phyloP scores from a whole-genome alignment of 2,329 filamentous ascomycete species.

The Sclerotinia trifoliorum region DNA sequence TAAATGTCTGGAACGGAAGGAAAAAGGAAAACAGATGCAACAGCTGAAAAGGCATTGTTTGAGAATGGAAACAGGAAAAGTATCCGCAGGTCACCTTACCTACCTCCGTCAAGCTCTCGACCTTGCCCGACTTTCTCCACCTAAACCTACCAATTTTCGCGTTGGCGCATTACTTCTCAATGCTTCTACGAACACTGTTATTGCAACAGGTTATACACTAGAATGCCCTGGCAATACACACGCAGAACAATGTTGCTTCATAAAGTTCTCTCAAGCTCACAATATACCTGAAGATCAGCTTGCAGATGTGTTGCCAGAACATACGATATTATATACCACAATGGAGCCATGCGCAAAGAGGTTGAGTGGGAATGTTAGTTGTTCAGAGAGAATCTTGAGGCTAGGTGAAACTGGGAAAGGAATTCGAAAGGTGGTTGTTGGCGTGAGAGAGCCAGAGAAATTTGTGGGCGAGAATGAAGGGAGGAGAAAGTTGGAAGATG shows the following conservation, averaged over 20 bases:
- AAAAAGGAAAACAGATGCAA: background rate
- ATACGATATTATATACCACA: slow-evolving; percentile 77
- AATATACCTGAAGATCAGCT: slow-evolving; percentile 55
- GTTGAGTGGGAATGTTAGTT: slow-evolving; percentile 71
- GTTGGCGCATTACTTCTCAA: slow-evolving; percentile 87
- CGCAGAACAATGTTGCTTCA: slow-evolving; percentile 87
- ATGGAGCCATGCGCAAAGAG: slow-evolving; percentile 82
- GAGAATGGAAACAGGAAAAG: slow-evolving; percentile 3
- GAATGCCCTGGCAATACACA: slow-evolving; percentile 93
- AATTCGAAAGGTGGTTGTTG: slow-evolving; percentile 79
- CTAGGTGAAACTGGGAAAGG: slow-evolving; percentile 41
- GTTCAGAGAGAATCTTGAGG: slow-evolving; percentile 74
- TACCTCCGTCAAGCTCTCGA: slow-evolving; percentile 72
- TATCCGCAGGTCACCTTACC: slow-evolving; percentile 27
- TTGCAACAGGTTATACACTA: slow-evolving; percentile 85
- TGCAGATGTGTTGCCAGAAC: slow-evolving; percentile 49
- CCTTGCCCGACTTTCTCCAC: slow-evolving; percentile 76
- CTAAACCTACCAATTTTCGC: slow-evolving; percentile 86
- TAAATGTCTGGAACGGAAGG: background rate
- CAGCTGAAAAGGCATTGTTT: background rate
- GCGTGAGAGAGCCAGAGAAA: slow-evolving; percentile 83
- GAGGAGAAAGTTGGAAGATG: slow-evolving; percentile 64
- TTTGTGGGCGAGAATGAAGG: slow-evolving; percentile 85
- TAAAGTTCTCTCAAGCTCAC: slow-evolving; percentile 62
- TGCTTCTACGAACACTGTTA: slow-evolving; percentile 54